Evolutionary conservation across 352 stramenopile genomes (phyloP).

Genomic region (Phytopythium kandeliae): DNA sequence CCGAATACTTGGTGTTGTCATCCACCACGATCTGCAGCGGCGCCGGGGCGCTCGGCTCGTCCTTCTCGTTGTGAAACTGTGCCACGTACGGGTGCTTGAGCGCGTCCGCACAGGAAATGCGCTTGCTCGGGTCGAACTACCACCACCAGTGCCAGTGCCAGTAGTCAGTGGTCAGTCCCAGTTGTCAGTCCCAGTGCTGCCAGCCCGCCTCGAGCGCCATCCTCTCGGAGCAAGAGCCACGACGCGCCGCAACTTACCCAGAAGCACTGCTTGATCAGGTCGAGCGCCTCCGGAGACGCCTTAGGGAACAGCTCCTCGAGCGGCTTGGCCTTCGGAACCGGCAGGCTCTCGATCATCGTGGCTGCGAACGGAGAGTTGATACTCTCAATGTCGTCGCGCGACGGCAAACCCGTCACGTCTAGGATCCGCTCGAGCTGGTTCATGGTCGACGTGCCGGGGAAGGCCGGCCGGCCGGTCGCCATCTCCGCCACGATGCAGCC

Average conservation of each 20-base stretch:
- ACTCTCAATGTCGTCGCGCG: slow-evolving; percentile 85
- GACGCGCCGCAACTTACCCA: slow-evolving; percentile 48
- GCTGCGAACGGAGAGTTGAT: slow-evolving; percentile 92
- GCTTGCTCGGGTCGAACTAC: slow-evolving; percentile 91
- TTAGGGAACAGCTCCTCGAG: slow-evolving; percentile 88
- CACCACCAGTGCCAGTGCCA: slow-evolving; percentile 6
- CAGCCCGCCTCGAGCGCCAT: too few relatives aligned
- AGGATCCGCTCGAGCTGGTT: slow-evolving; percentile 97
- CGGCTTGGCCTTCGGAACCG: slow-evolving; percentile 57
- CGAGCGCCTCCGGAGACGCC: slow-evolving; percentile 80
- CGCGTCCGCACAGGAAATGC: slow-evolving; percentile 80
- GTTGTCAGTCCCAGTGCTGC: background rate
- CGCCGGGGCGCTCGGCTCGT: slow-evolving; percentile 77
- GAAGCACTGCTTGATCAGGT: slow-evolving; percentile 88
- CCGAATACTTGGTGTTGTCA: slow-evolving; percentile 94
- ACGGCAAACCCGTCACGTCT: slow-evolving; percentile 89
- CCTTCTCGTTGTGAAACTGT: slow-evolving; percentile 95
- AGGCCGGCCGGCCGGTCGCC: slow-evolving; percentile 88
- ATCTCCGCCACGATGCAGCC: slow-evolving; percentile 95
- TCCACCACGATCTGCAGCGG: slow-evolving; percentile 86
- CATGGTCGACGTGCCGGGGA: slow-evolving; percentile 95
- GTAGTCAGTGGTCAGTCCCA: too few relatives aligned
- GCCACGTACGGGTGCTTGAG: slow-evolving; percentile 93
- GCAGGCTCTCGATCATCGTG: slow-evolving; percentile 92
- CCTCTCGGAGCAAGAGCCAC: too few relatives aligned